phyloP scores from a whole-genome alignment of 1,284 basidiomycete genomes.

The Pisolithus thermaeus region DNA sequence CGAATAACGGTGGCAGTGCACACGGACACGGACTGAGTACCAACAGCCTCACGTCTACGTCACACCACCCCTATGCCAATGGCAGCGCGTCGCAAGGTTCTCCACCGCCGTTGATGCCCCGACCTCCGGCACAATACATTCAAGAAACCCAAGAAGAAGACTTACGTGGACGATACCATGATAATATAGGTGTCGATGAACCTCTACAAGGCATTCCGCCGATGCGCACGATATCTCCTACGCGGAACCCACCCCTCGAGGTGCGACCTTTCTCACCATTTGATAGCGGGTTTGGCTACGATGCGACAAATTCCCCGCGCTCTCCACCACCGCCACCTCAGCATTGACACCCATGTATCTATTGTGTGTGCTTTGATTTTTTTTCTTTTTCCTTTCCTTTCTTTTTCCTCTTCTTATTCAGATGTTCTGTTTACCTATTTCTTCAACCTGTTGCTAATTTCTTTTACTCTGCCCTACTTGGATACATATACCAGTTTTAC shows the following conservation, averaged over 20 bases:
- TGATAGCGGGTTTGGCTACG: conserved; percentile 27
- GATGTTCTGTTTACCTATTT: not conserved
- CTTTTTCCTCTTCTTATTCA: not conserved
- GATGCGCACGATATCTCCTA: conserved; percentile 17
- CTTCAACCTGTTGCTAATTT: too few relatives aligned
- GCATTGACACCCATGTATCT: not conserved
- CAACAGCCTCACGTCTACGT: conserved; percentile 9
- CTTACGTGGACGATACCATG: conserved; percentile 19
- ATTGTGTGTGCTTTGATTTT: not conserved
- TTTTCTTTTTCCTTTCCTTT: not conserved
- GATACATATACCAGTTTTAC: too few relatives aligned
- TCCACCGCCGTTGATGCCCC: conserved; percentile 47
- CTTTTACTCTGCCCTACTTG: too few relatives aligned
- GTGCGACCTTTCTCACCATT: conserved; percentile 42
- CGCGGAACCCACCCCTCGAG: conserved; percentile 23
- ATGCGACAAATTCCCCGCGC: not conserved
- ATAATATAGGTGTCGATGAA: not conserved
- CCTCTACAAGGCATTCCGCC: conserved; percentile 13
- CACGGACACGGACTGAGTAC: conserved; percentile 2
- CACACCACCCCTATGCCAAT: conserved; percentile 10
- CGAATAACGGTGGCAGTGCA: too few relatives aligned
- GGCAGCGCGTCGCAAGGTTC: conserved; percentile 9
- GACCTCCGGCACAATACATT: conserved; percentile 71
- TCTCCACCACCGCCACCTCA: not conserved
- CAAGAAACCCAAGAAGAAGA: conserved; percentile 72